Base-by-base conservation (phyloP, 495 filamentous ascomycete genomes). In the Hypoxylon fragiforme region DNA sequence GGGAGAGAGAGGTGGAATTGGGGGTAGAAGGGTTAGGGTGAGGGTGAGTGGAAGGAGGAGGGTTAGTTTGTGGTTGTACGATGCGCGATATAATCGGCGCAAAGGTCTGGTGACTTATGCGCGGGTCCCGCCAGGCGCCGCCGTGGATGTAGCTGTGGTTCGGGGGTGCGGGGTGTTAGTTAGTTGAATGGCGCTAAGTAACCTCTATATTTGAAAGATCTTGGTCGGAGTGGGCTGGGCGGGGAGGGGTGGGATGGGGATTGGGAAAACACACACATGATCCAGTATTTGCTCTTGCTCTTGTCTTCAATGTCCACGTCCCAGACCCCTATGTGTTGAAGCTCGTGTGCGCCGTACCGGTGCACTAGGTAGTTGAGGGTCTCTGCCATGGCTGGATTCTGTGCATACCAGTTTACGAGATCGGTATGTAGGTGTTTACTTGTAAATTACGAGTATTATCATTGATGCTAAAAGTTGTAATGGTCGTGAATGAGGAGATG, bases 71-170 rank as follows among this genome's bases (percentile, higher is more conserved):
- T 11, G 5, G 26, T 13, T 35, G 31, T 12, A 35, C 7, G 15
- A 86, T 73, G 48, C 73, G 69, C 9, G 68, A 58, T 35, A 80
- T 66, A 11, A 77, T 71, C 3, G 75, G 70, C 16, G 67, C 55
- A 52, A 86, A 82, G n/a, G 72, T 71, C 5, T 72, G 52, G 13
- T 81, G 70, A 44, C 76, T 80, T 15, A 85, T 68, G 38, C 65
- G 67, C 37, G 90, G 90, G 63, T 95, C 91, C 50, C 88, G 82
- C 88, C 89, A 96, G 62, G 87, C 91, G 62, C 91, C 91, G 60
- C 92, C 90, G 73, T 95, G 92, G 67, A 96, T 85, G 72, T 83
- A 91, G 61, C 87, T 83, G 28, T 24, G 35, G 14, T 13, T 15
- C 9, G 15, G 19, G 15, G 16, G 14, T 11, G 21, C 15, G 24